Evolutionary conservation across 169 alveolate species (phyloP).

Genomic region (Plasmodium coatneyi): DNA sequence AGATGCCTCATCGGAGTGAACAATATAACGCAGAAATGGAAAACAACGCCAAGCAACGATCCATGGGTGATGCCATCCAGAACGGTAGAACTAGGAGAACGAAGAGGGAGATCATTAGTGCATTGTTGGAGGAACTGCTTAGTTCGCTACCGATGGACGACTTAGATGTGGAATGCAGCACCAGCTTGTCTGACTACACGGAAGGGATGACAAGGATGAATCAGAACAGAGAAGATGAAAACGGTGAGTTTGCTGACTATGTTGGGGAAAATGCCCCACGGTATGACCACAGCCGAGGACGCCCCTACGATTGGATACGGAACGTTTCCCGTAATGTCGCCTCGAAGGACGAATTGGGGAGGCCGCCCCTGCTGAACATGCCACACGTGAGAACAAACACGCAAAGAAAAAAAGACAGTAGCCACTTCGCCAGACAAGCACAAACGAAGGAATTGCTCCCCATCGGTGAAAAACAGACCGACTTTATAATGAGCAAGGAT

Average conservation of each 20-base stretch:
- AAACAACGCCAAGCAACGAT: neutral
- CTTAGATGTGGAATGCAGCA: neutral
- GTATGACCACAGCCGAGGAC: neutral
- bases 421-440: neutral
- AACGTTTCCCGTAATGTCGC: neutral
- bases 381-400: neutral
- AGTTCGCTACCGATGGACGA: neutral
- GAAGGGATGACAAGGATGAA: neutral
- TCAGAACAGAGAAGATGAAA: neutral
- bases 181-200: neutral
- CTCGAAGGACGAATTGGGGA: neutral
- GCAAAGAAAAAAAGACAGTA: neutral
- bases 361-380: neutral
- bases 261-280: neutral
- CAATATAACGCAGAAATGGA: neutral
- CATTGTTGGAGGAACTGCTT: slow-evolving; percentile 16
- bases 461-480: neutral
- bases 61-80: neutral
- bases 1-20: neutral
- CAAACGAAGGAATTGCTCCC: neutral
- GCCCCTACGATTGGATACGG: neutral
- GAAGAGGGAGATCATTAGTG: neutral
- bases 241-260: neutral
- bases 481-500: neutral
- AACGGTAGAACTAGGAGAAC: neutral